A percentile compares a stretch with the other conserved stretches of the same genome.
Conservation (phyloP, 2,329 filamentous ascomycete genomes). For the Cercospora sojina region DNA sequence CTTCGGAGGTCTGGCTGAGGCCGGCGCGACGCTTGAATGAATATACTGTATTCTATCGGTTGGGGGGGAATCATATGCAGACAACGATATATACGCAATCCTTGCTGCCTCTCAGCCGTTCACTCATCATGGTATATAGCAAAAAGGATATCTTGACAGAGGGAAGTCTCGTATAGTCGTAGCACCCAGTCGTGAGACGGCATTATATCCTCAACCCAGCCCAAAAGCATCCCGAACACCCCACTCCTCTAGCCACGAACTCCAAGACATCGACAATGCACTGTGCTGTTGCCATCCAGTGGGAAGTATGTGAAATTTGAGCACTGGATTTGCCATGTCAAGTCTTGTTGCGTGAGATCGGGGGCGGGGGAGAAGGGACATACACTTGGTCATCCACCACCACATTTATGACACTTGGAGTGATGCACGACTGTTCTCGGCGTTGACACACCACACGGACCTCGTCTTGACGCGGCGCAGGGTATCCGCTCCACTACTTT, state of each 20-base stretch:
- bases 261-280: slow-evolving; percentile 18
- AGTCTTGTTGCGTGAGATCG: not conserved
- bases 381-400: slow-evolving; percentile 39
- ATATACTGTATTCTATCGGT: not conserved
- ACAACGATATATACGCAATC: not conserved
- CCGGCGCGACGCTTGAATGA: not conserved
- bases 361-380: not conserved
- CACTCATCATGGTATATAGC: slow-evolving; percentile 21
- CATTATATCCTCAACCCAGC: slow-evolving; percentile 10
- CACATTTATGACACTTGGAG: slow-evolving; percentile 49
- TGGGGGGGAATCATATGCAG: not conserved
- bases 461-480: slow-evolving; percentile 48
- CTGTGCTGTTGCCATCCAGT: slow-evolving; percentile 16
- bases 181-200: slow-evolving; percentile 22
- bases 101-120: slow-evolving; percentile 11
- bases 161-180: not conserved
- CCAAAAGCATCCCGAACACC: not conserved
- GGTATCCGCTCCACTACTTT: slow-evolving; percentile 44
- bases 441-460: slow-evolving; percentile 44
- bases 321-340: not conserved
- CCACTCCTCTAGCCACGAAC: not conserved
- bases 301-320: not conserved
- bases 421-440: slow-evolving; percentile 49
- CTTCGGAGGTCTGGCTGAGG: not conserved
- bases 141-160: slow-evolving; percentile 4